A percentile compares a stretch with the other conserved stretches of the same genome.
These are phyloP conservation scores for Silene coronaria DNA, from an alignment of 179 eudicot species.

Conservation along the genomic window DNA sequence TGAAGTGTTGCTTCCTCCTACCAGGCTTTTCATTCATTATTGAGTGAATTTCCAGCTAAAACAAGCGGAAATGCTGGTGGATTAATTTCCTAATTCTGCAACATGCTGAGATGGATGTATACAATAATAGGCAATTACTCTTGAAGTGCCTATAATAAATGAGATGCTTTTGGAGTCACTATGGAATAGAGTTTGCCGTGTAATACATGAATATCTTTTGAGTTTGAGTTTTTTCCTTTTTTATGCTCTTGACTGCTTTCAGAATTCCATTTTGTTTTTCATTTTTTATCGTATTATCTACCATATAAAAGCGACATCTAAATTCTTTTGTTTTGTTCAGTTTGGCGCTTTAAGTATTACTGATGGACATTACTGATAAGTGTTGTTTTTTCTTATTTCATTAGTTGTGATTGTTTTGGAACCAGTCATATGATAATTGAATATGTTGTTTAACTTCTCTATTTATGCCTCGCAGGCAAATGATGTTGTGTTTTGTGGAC, in stretches of 20 bases:
- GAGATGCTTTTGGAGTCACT: neutral
- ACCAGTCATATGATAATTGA: constrained; percentile 1
- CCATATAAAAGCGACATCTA: neutral
- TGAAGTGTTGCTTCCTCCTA: neutral
- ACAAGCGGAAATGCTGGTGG: neutral
- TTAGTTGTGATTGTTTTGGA: neutral
- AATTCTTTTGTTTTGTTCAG: neutral
- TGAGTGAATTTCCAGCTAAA: neutral
- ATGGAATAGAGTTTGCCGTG: neutral
- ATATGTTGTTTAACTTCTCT: constrained; percentile 2
- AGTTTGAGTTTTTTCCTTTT: neutral
- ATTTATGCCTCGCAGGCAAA: constrained; percentile 58
- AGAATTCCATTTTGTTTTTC: neutral
- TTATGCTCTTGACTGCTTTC: neutral
- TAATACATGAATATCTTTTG: neutral
- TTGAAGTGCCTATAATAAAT: neutral
- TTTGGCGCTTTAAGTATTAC: neutral
- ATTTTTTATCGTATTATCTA: neutral
- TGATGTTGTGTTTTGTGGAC: constrained; percentile 99
- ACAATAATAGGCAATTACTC: neutral
- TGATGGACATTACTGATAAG: neutral
- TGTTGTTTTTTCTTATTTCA: neutral
- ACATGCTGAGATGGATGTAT: neutral
- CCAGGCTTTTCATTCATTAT: neutral
- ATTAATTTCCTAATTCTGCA: neutral